Percentiles rank a stretch among this genome's conserved stretches.
phyloP scores from a whole-genome alignment of 2,329 filamentous ascomycete genomes.

The Ascomycota sp. region DNA sequence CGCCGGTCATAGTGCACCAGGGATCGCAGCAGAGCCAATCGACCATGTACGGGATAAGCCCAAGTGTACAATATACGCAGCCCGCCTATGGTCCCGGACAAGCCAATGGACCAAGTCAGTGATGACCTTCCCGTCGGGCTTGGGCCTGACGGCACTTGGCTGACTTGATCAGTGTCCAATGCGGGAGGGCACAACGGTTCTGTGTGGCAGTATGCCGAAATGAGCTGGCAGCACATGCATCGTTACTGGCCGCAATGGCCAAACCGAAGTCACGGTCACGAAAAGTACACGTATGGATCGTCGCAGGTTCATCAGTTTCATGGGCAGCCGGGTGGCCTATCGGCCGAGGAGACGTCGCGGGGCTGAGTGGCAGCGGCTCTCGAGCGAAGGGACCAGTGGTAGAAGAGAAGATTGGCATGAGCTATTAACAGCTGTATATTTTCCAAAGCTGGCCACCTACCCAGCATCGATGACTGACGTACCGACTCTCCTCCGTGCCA shows the following conservation, averaged over 20 bases:
- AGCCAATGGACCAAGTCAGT: conserved; percentile 50
- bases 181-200: conserved; percentile 38
- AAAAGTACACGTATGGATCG: conserved; percentile 30
- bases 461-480: conserved; percentile 5
- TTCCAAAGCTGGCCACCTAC: conserved; percentile 5
- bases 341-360: conserved; percentile 13
- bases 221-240: conserved; percentile 44
- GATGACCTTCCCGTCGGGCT: conserved; percentile 3
- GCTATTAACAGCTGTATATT: conserved; percentile 2
- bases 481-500: conserved; percentile 6
- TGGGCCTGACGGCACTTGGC: conserved; percentile 7
- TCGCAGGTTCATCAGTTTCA: conserved; percentile 22
- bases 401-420: conserved; percentile 4
- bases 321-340: conserved; percentile 14
- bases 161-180: conserved; percentile 33
- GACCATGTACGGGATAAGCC: conserved; percentile 55
- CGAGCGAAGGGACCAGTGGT: conserved; percentile 27
- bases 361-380: conserved; percentile 13
- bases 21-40: conserved; percentile 88
- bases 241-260: conserved; percentile 37
- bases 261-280: conserved; percentile 34
- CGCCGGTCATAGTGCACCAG: conserved; percentile 88
- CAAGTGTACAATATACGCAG: conserved; percentile 53
- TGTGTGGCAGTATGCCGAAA: conserved; percentile 41
- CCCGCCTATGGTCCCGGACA: conserved; percentile 53